Evolutionary conservation across 306 rosid genomes (phyloP), one percentile per base, ranked within the genome.

Genomic region (Lathyrus aphaca): DNA sequence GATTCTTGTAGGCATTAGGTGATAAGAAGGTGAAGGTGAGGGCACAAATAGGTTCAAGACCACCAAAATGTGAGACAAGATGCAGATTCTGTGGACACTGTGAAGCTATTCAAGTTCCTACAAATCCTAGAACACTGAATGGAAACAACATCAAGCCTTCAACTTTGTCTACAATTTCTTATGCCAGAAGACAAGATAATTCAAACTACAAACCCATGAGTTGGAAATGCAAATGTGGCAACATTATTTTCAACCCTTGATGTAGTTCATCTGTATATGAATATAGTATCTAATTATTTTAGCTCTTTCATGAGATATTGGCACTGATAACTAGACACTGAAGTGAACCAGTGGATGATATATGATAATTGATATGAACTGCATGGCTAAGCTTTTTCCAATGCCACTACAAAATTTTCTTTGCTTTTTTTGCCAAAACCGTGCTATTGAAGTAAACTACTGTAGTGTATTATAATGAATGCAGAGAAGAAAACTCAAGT

Each of bases 141-240:
- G 66, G 77, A 13, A 80, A 50, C 18, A 80, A 49, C 18, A 86
- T 37, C 32, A 84, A 78, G 15, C 62, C 87, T 45, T 79, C 96
- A n/a, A n/a, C 50, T 6, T 23, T 72, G 37, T 66, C 84, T 16
- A 68, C 74, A 71, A 25, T 68, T 64, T 82, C 78, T 48, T 84
- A 80, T 72, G 76, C 79, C 32, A 78, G 78, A 30, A 84, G 95
- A 11, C 82, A 86, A 19, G 89, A 77, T 67, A 67, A 35, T 70
- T 81, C 97, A 30, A 91, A 94, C 77, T 94, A 94, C 86, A 91
- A 94, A 80, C 97, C 98, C 59, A 84, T 90, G 91, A 90, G 96
- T 73, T 91, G 98, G 97, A 94, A 94, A 68, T 91, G 98, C 87
- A 94, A 88, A 84, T 94, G 98, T 80, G 98, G 97, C 6, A 74